phyloP scores from a whole-genome alignment of 148 eudicot species.

The Pharnaceum exiguum region DNA sequence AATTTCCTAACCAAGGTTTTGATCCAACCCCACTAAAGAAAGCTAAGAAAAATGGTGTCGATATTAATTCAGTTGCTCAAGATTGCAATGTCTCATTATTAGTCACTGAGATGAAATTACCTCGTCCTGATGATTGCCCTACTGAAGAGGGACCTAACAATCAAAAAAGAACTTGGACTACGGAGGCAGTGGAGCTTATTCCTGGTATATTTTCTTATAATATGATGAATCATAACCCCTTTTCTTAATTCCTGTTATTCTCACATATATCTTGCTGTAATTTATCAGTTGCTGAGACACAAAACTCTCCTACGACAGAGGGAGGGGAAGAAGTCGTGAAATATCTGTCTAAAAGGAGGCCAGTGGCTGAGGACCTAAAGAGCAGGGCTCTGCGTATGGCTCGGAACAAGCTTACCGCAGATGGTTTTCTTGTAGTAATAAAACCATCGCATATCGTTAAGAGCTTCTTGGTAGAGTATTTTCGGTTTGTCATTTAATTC shows the following conservation, averaged over 20 bases:
- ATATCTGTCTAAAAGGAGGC: conserved; percentile 8
- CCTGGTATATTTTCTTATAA: neutral
- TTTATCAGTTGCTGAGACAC: neutral
- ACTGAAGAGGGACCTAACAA: neutral
- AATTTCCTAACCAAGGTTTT: conserved; percentile 11
- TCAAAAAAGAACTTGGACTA: neutral
- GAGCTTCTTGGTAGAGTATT: conserved; percentile 17
- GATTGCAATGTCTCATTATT: neutral
- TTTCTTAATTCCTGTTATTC: neutral
- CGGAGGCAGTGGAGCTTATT: conserved; percentile 16
- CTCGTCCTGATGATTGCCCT: neutral
- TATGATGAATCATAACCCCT: neutral
- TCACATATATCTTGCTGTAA: neutral
- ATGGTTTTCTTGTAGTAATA: conserved; percentile 27
- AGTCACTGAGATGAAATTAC: neutral
- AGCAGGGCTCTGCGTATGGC: conserved; percentile 17
- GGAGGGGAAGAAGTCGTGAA: neutral
- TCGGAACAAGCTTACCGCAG: conserved; percentile 16
- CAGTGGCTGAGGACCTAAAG: conserved; percentile 17
- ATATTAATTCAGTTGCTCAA: neutral
- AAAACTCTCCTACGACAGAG: conserved; percentile 3
- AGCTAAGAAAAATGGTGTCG: conserved; percentile 2
- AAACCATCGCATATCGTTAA: conserved; percentile 24
- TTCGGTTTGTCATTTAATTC: neutral
- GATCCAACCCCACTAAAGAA: conserved; percentile 15